phyloP scores from a whole-genome alignment of 164 flowering plant genomes.

The Malania oleifera region DNA sequence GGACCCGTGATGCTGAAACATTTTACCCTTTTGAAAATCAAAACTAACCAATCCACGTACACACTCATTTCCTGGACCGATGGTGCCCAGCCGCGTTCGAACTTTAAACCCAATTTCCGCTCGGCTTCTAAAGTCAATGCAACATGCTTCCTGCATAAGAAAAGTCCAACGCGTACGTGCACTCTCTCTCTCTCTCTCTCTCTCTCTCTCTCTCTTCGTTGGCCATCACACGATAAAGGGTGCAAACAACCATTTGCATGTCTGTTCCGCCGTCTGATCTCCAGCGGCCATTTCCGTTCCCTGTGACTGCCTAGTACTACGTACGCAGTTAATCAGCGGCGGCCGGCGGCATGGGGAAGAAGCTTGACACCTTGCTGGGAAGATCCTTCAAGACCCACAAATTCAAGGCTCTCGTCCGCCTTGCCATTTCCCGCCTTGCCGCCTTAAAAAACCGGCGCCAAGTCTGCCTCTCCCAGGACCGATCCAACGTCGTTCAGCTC shows the following conservation, averaged over 20 bases:
- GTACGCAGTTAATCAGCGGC: background rate
- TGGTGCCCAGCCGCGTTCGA: no score
- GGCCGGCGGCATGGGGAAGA: conserved; percentile 36
- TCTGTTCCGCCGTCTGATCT: conserved; percentile 11
- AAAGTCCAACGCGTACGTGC: no score
- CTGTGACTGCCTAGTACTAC: background rate
- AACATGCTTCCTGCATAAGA: no score
- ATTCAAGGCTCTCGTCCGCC: conserved; percentile 34
- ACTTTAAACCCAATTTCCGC: no score
- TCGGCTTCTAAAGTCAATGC: no score
- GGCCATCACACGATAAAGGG: conserved; percentile 7
- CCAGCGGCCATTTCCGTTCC: background rate
- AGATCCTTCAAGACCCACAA: conserved; percentile 46
- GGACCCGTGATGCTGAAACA: no score
- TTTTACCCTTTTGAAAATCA: no score
- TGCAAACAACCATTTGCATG: conserved; percentile 3
- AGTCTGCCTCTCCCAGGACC: conserved; percentile 37
- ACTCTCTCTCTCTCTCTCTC: no score
- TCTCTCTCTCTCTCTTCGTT: conserved; percentile 11
- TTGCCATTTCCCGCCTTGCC: conserved; percentile 53
- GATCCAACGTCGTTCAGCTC: conserved; percentile 60
- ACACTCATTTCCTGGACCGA: no score
- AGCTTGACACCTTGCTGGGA: conserved; percentile 48
- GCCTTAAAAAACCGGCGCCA: conserved; percentile 69
- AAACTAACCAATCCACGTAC: no score